Evolutionary conservation across 2,329 filamentous ascomycete species (phyloP), one percentile per base, ranked within the genome.

Genomic region (Aspergillus fumigatiaffinis): DNA sequence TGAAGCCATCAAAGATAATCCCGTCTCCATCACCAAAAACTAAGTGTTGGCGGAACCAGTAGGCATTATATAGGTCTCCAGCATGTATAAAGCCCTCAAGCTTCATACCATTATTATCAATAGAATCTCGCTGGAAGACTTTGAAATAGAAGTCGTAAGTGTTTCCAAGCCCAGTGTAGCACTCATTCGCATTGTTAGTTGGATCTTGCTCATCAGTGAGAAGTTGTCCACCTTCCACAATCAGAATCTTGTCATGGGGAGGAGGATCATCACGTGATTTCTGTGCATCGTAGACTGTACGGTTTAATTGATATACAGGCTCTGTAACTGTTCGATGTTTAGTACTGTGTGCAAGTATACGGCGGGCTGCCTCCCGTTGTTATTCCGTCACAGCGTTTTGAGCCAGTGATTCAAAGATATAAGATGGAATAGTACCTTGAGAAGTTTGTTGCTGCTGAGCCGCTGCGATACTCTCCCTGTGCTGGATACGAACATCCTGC

Each of bases 21-120:
- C 77, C 74, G 58, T 79, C 77, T 5, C 82, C 82, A 53, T 84
- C 82, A 3, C 82, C 83, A 61, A 82, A 85, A 3, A 84, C 80
- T 78, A 84, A n/a, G n/a, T n/a, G n/a, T n/a, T n/a, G n/a, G n/a
- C n/a, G n/a, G n/a, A n/a, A n/a, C n/a, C 3, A 38, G 32, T 4
- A 38, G 3, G 32, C 32, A 7, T 38, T 38, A 38, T 38, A 38
- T 3, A 38, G 32, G 32, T 38, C 32, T 7, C 32, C 32, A 3
- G 32, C 32, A 8, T 38, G 32, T 7, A 38, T 7, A 7, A 38
- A 38, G 9, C 32, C 32, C 3, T 38, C 32, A 8, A 38, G 32
- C 9, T 38, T 8, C 9, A 38, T 2, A 38, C 32, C 32, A 3
- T 3, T 3, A 8, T 38, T 17, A 38, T 38, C 32, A 8, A 38